Evolutionary conservation across 495 filamentous ascomycete species (phyloP).

Genomic region (Daldinia grandis): DNA sequence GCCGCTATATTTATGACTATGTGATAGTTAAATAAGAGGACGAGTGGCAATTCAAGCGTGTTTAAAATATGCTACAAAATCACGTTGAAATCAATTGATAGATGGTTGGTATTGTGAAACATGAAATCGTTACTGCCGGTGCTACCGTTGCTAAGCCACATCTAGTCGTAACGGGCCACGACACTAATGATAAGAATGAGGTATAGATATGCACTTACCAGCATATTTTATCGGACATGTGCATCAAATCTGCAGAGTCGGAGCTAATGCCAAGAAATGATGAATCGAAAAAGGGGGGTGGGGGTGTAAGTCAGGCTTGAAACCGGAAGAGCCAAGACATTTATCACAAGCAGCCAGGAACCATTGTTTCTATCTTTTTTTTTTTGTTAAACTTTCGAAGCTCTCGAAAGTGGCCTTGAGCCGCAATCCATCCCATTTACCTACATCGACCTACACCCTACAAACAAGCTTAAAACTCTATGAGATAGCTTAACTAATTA

Average conservation of each 20-base stretch:
- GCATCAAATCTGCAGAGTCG: slow-evolving; percentile 19
- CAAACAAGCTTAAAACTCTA: slow-evolving; percentile 11
- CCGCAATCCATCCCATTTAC: slow-evolving; percentile 11
- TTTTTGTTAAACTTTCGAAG: slow-evolving; percentile 23
- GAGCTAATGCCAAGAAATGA: slow-evolving; percentile 28
- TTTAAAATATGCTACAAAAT: background rate
- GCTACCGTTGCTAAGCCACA: slow-evolving; percentile 29
- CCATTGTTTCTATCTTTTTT: slow-evolving; percentile 10
- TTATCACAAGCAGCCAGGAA: slow-evolving; percentile 23
- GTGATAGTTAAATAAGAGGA: background rate
- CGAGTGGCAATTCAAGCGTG: background rate
- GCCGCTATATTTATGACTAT: background rate
- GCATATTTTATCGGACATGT: slow-evolving; percentile 8
- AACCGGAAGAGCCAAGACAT: slow-evolving; percentile 36
- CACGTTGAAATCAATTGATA: slow-evolving; percentile 2
- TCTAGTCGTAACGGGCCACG: slow-evolving; percentile 25
- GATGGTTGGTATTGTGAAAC: slow-evolving; percentile 13
- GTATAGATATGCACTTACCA: slow-evolving; percentile 31
- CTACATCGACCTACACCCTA: slow-evolving; percentile 8
- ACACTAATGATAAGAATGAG: slow-evolving; percentile 16
- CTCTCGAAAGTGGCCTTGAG: slow-evolving; percentile 24
- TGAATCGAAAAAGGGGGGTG: slow-evolving; percentile 22
- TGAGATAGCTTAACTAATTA: slow-evolving; percentile 8
- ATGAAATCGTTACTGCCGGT: slow-evolving; percentile 9
- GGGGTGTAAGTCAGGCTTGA: slow-evolving; percentile 14